phyloP scores from a whole-genome alignment of 2,329 filamentous ascomycete species.

The Endothia cerciana region DNA sequence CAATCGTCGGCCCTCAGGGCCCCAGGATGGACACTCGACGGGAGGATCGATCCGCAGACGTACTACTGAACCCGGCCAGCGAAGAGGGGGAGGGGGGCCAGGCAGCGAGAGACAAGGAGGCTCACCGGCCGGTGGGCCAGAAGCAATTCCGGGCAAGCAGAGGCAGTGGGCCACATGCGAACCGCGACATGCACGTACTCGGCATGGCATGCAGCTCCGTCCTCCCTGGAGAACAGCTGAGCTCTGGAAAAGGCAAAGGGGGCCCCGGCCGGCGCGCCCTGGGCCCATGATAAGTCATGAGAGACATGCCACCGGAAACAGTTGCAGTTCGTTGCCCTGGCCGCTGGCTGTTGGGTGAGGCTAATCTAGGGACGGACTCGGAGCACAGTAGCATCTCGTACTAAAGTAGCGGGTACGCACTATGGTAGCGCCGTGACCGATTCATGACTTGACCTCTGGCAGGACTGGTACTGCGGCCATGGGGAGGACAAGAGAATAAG shows the following conservation, averaged over 20 bases:
- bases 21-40: neutral
- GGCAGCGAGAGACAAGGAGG: too few relatives aligned
- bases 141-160: too few relatives aligned
- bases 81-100: too few relatives aligned
- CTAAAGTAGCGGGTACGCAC: constrained; percentile 1
- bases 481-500: too few relatives aligned
- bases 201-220: neutral
- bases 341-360: neutral
- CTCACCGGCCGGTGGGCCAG: too few relatives aligned
- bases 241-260: neutral
- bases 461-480: neutral
- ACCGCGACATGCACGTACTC: neutral
- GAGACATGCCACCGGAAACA: too few relatives aligned
- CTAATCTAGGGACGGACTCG: constrained; percentile 3
- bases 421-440: neutral
- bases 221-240: neutral
- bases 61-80: too few relatives aligned
- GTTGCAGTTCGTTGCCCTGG: neutral
- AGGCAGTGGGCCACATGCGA: neutral
- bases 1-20: neutral
- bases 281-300: too few relatives aligned
- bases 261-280: too few relatives aligned
- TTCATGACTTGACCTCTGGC: constrained; percentile 1
- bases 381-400: neutral
- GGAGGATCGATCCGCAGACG: neutral